Conservation (phyloP, 768 basidiomycete species). For the Leucosporidium scottii region DNA sequence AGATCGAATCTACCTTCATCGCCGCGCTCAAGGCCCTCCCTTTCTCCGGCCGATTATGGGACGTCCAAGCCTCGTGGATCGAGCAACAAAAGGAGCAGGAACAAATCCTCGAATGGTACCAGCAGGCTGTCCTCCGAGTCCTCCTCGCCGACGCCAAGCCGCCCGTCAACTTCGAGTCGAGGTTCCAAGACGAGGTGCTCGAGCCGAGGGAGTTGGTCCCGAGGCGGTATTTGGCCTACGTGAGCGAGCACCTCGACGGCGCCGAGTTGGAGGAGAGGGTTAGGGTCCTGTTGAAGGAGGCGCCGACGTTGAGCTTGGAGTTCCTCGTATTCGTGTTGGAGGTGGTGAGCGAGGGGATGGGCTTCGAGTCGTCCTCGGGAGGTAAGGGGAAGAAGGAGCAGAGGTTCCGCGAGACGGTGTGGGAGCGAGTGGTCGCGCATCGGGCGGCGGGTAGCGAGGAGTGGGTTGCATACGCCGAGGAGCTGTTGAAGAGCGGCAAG, state of each 20-base stretch:
- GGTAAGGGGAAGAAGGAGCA: not conserved
- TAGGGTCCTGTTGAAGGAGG: not conserved
- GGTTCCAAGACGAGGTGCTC: not conserved
- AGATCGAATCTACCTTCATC: not conserved
- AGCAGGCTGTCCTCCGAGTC: slow-evolving; percentile 8
- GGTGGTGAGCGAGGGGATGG: too few species aligned
- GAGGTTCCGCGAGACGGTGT: slow-evolving; percentile 8
- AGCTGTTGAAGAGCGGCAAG: slow-evolving; percentile 8
- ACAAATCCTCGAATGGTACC: slow-evolving; percentile 15
- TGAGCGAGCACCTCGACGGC: not conserved
- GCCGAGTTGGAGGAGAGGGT: slow-evolving; percentile 4
- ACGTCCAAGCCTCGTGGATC: slow-evolving; percentile 17
- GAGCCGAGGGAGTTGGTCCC: slow-evolving; percentile 24
- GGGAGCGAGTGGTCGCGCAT: slow-evolving; percentile 20
- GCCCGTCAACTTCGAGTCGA: slow-evolving; percentile 7
- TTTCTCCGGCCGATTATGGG: slow-evolving; percentile 25
- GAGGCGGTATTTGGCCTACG: slow-evolving; percentile 21
- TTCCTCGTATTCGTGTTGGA: slow-evolving; percentile 9
- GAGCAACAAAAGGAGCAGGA: slow-evolving; percentile 3
- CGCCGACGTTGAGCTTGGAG: slow-evolving; percentile 17
- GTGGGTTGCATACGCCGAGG: slow-evolving; percentile 26
- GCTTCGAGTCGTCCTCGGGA: not conserved
- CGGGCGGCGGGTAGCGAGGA: slow-evolving; percentile 13
- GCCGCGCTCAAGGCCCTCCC: slow-evolving; percentile 10
- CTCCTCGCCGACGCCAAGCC: slow-evolving; percentile 28